Evolutionary conservation across 768 basidiomycete species (phyloP).

Genomic region (Amanita polypyramis): DNA sequence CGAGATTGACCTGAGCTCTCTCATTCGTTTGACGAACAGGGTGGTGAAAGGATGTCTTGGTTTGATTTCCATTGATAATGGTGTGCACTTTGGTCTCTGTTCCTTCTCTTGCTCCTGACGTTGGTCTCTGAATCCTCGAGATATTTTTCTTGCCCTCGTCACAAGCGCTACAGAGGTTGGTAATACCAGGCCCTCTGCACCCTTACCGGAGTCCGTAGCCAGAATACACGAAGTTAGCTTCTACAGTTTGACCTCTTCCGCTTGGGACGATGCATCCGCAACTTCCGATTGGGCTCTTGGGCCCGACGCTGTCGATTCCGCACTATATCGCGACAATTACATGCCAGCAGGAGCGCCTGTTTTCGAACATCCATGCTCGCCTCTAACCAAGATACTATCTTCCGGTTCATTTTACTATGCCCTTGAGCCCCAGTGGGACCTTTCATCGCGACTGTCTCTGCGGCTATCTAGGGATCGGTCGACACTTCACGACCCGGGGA

Average conservation of each 20-base stretch:
- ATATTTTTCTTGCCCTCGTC: slow-evolving; percentile 80
- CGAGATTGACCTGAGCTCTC: slow-evolving; percentile 55
- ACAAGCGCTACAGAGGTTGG: slow-evolving; percentile 70
- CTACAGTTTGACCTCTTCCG: slow-evolving; percentile 72
- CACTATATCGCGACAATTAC: slow-evolving; percentile 38
- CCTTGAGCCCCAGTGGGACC: slow-evolving; percentile 73
- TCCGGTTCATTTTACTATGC: slow-evolving; percentile 94
- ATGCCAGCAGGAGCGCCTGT: slow-evolving; percentile 35
- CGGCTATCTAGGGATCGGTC: slow-evolving; percentile 46
- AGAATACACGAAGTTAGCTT: slow-evolving; percentile 86
- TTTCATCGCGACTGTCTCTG: slow-evolving; percentile 72
- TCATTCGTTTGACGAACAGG: slow-evolving; percentile 60
- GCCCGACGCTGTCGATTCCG: slow-evolving; percentile 43
- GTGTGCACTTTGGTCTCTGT: slow-evolving; percentile 26
- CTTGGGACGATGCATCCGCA: slow-evolving; percentile 70
- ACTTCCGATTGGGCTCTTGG: slow-evolving; percentile 42
- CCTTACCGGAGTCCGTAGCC: slow-evolving; percentile 56
- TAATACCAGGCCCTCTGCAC: slow-evolving; percentile 50
- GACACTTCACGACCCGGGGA: slow-evolving; percentile 34
- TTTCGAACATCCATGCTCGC: slow-evolving; percentile 84
- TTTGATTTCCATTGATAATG: slow-evolving; percentile 62
- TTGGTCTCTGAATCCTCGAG: slow-evolving; percentile 23
- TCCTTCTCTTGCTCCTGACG: background rate
- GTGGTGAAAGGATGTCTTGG: slow-evolving; percentile 80
- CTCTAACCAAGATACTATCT: slow-evolving; percentile 83